Conservation (phyloP, 1,284 basidiomycete genomes). For the Malassezia sympodialis region DNA sequence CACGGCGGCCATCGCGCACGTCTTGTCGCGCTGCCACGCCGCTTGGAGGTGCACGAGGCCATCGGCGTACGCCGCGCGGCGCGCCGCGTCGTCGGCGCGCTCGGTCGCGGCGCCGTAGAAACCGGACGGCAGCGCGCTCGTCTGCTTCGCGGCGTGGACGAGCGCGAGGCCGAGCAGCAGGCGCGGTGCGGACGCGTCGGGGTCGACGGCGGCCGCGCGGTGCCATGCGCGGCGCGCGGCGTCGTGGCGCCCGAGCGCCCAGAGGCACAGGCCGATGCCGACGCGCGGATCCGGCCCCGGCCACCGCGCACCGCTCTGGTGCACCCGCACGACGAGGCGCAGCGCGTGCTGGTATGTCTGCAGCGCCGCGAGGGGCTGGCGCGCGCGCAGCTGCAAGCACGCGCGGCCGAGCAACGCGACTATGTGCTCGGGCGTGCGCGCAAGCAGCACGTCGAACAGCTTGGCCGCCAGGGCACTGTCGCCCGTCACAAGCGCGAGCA, state of each 20-base stretch:
- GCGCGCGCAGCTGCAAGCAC: conserved; percentile 34
- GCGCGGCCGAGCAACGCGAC: conserved; percentile 42
- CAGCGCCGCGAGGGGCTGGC: conserved; percentile 32
- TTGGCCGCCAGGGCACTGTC: conserved; percentile 26
- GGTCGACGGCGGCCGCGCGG: conserved; percentile 30
- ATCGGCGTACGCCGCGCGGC: conserved; percentile 36
- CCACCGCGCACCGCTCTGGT: conserved; percentile 25
- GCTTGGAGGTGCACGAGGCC: conserved; percentile 34
- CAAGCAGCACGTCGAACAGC: conserved; percentile 29
- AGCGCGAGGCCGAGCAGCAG: conserved; percentile 41
- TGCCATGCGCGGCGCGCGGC: conserved; percentile 42
- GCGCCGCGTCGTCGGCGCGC: conserved; percentile 31
- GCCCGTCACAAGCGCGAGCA: conserved; percentile 25
- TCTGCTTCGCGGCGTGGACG: conserved; percentile 33
- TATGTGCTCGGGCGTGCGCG: conserved; percentile 24
- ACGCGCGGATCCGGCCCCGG: conserved; percentile 42
- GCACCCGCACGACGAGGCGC: conserved; percentile 25
- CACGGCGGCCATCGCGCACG: conserved; percentile 39
- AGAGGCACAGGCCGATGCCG: conserved; percentile 43
- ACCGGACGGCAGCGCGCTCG: conserved; percentile 24
- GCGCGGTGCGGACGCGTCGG: conserved; percentile 24
- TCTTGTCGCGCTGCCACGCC: conserved; percentile 44
- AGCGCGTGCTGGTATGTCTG: conserved; percentile 40
- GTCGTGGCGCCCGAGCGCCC: conserved; percentile 34
- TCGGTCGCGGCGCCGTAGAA: conserved; percentile 31